Evolutionary conservation across 1,284 basidiomycete genomes (phyloP), one percentile per base, ranked within the genome.

Genomic region (Anthracocystis setariae): DNA sequence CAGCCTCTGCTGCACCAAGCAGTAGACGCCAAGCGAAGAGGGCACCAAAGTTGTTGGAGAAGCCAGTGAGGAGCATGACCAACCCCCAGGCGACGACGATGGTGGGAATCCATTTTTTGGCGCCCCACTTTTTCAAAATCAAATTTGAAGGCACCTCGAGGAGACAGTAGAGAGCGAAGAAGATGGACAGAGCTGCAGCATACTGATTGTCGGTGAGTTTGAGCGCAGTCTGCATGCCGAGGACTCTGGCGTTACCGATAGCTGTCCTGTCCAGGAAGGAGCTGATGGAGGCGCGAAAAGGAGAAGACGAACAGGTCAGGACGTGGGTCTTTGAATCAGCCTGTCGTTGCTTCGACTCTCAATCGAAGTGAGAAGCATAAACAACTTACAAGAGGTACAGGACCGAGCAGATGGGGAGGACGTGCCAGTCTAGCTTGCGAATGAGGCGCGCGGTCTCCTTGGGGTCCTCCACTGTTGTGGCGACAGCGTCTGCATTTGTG

Each of bases 201-300:
- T 84, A 86, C 89, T 83, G 88, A 89, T 15, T 69, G 37, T 42
- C 60, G 15, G 67, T 57, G 8, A 87, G 79, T 24, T 57, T 32
- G 21, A 76, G 56, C 49, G 69, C 42, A 33, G 44, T 40, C 27
- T 77, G 60, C 37, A 77, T 62, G 9, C 85, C 63, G 71, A 74
- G 76, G 23, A 90, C 88, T 84, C 88, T 88, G 23, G 89, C 89
- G 82, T 92, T 92, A 79, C 91, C 91, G 71, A 92, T 90, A 74
- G 90, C 91, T 39, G 90, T 89, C 57, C 91, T 87, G 83, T 92
- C 91, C 72, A 90, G 82, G 81, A 90, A 91, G 69, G 89, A 89
- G 29, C 40, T 42, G 40, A 23, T 37, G 35, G 32, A 15, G 8
- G 15, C 32, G 32, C 8, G 8, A 33, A 33, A n/a, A n/a, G n/a